A percentile compares a stretch with the other conserved stretches of the same genome.
Evolutionary conservation across 805 yeast genomes (phyloP).

Genomic region (Suhomyces sp.): DNA sequence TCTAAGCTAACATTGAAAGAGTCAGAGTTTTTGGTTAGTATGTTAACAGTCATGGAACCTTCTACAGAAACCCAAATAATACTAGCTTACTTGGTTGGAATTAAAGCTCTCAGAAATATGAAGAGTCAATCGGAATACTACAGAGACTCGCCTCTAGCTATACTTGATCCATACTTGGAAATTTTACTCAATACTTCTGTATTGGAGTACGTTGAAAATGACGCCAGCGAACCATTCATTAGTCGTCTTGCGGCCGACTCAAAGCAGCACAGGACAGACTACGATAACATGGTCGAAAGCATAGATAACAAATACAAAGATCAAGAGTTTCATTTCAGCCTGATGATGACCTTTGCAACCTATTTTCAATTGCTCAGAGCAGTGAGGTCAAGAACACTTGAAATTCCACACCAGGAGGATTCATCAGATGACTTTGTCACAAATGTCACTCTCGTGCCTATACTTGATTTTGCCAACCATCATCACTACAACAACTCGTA

Average conservation of each 20-base stretch:
- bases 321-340: constrained; percentile 4
- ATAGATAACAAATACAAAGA: neutral
- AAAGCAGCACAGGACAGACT: constrained; percentile 8
- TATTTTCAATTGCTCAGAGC: constrained; percentile 40
- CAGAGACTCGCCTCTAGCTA: constrained; percentile 17
- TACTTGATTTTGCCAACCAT: constrained; percentile 69
- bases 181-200: constrained; percentile 29
- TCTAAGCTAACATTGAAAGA: constrained; percentile 6
- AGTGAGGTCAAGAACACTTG: constrained; percentile 58
- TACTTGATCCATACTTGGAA: constrained; percentile 28
- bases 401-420: constrained; percentile 48
- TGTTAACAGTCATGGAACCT: constrained; percentile 23
- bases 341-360: constrained; percentile 18
- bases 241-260: constrained; percentile 2
- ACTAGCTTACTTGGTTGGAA: constrained; percentile 21
- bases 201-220: constrained; percentile 13
- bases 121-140: neutral
- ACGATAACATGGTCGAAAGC: constrained; percentile 8
- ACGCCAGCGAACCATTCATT: constrained; percentile 9
- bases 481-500: constrained; percentile 46
- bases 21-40: constrained; percentile 18
- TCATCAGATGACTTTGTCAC: constrained; percentile 35
- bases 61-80: constrained; percentile 28
- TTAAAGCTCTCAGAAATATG: neutral
- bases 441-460: constrained; percentile 59